A percentile compares a stretch with the other conserved stretches of the same genome.
phyloP scores from a whole-genome alignment of 305 asterid genomes.

The Fraxinus greggii region DNA sequence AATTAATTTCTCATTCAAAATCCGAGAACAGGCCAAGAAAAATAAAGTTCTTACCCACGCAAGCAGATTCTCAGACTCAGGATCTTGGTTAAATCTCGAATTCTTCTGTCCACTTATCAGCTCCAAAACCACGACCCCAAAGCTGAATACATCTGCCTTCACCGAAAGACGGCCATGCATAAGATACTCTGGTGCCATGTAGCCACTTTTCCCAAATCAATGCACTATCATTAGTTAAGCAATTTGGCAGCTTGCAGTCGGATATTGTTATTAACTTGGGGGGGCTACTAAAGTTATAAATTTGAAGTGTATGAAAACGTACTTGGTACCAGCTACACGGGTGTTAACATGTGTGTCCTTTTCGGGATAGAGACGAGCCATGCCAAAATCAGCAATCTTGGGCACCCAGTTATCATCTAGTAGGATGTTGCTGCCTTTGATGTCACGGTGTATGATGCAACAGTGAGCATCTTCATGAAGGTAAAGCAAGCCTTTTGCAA shows the following conservation, averaged over 20 bases:
- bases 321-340: conserved; percentile 94
- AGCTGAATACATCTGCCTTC: conserved; percentile 87
- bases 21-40: not conserved
- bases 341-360: conserved; percentile 78
- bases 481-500: conserved; percentile 82
- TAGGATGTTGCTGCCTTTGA: conserved; percentile 89
- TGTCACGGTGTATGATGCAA: conserved; percentile 84
- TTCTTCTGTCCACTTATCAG: conserved; percentile 86
- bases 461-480: conserved; percentile 87
- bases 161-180: conserved; percentile 69
- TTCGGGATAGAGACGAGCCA: conserved; percentile 82
- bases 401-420: conserved; percentile 93
- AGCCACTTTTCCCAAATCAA: conserved; percentile 65
- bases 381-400: conserved; percentile 95
- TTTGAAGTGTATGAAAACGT: conserved; percentile 26
- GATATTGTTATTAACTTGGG: not conserved
- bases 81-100: conserved; percentile 63
- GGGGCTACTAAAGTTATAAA: not conserved
- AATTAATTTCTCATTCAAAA: not conserved
- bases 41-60: conserved; percentile 72
- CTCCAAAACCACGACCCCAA: conserved; percentile 91
- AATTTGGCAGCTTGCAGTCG: not conserved
- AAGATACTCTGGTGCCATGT: conserved; percentile 97
- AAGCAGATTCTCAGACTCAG: conserved; percentile 58
- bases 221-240: not conserved